Base-by-base conservation (phyloP, 2,329 filamentous ascomycete genomes). In the Alternaria brassicae region DNA sequence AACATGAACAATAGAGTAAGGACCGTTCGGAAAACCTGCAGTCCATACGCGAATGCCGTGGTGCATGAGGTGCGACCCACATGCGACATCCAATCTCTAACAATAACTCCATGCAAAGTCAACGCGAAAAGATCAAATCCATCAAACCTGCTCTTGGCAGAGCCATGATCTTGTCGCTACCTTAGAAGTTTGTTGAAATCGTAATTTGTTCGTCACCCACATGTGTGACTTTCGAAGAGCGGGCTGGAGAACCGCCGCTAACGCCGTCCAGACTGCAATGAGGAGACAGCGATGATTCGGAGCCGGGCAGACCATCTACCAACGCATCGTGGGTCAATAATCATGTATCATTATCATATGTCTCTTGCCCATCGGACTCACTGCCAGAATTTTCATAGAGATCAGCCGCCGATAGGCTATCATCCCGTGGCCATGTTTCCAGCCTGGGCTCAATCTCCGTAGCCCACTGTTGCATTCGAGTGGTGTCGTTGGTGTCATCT, bases 331-430 rank as follows among this genome's bases (percentile, higher is more conserved):
- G 7, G 30, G 37, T 56, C n/a, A 56, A 25, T n/a, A 45, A 56
- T 59, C 39, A 58, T 37, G 10, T 41, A 53, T 56, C 61, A 39
- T 67, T 60, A 5, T 70, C 71, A 62, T 67, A 62, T 8, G 70
- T 57, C 17, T 76, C 70, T 23, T 65, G 68, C 17, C 72, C 66
- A 56, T 77, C 75, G 47, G 75, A 78, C 63, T 78, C 75, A 70
- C 71, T 76, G 8, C 69, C 74, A 4, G 74, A 77, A n/a, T 73
- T 69, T 36, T 77, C 74, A 44, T 72, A 75, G 5, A 66, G 56
- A 39, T 76, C 75, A 7, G 62, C 73, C 32, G 70, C 63, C 7
- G 74, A 75, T 12, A 72, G 61, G n/a, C 62, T 66, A n/a, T 72
- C 67, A 15, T 77, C 75, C 19, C 66, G 56, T 19, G 68, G 61